Evolutionary conservation across 2,329 filamentous ascomycete genomes (phyloP).

Genomic region (Kalaharituber pfeilii): DNA sequence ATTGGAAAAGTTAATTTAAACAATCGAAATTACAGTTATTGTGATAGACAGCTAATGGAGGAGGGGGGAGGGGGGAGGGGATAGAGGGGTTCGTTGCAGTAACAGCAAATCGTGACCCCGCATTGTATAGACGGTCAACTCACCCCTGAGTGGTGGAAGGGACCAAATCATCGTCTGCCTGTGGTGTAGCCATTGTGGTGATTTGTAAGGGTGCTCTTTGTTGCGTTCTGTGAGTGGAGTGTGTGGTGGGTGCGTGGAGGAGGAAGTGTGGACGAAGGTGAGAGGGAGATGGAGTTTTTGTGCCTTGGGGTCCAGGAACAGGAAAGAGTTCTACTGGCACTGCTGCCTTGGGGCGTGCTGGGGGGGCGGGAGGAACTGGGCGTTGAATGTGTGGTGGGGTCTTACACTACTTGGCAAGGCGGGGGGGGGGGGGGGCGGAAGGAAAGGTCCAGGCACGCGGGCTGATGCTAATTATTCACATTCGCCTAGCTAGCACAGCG

Average conservation of each 20-base stretch:
- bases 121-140: constrained; percentile 20
- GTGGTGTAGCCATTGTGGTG: constrained; percentile 27
- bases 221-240: background rate
- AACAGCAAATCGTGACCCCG: constrained; percentile 1
- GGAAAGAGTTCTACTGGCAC: background rate
- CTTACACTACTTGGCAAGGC: background rate
- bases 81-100: constrained; percentile 12
- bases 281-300: too few species aligned
- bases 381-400: background rate
- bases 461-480: background rate
- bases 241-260: background rate
- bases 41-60: background rate
- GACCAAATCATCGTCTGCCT: constrained; percentile 63
- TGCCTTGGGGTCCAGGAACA: background rate
- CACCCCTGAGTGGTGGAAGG: constrained; percentile 64
- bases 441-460: background rate
- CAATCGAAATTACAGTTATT: too few species aligned
- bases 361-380: background rate
- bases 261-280: background rate
- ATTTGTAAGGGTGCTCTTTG: background rate
- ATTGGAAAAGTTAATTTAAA: background rate
- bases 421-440: background rate
- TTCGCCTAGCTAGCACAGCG: too few species aligned
- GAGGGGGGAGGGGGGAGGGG: background rate
- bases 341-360: background rate